Evolutionary conservation across 2,329 filamentous ascomycete species (phyloP).

Genomic region (Penicillium concentricum): DNA sequence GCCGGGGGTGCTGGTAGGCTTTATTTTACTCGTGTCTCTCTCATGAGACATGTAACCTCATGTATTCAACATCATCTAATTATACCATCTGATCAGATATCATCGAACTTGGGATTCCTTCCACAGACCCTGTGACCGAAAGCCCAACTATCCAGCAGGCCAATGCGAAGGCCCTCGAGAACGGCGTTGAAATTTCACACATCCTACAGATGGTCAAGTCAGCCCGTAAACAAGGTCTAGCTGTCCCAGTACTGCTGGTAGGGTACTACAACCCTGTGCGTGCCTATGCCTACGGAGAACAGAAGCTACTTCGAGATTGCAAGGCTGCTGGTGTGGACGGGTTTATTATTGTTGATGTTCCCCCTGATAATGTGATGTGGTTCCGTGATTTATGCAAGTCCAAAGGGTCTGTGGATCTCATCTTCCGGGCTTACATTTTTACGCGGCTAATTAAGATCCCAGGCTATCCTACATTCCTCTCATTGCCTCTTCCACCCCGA

Average conservation of each 20-base stretch:
- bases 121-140: constrained; percentile 94
- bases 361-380: constrained; percentile 32
- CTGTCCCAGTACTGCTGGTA: constrained; percentile 84
- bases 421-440: neutral
- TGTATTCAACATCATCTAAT: neutral
- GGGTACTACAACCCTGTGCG: constrained; percentile 92
- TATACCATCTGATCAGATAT: constrained; percentile 59
- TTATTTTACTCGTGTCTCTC: neutral
- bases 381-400: constrained; percentile 81
- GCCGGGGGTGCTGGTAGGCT: constrained; percentile 77
- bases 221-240: constrained; percentile 71
- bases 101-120: constrained; percentile 90
- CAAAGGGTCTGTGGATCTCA: constrained; percentile 58
- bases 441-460: neutral
- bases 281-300: constrained; percentile 79
- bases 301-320: constrained; percentile 76
- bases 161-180: constrained; percentile 79
- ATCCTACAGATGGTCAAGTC: constrained; percentile 79
- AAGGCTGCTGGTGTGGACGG: constrained; percentile 47
- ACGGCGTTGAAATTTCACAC: constrained; percentile 77
- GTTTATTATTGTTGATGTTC: constrained; percentile 19
- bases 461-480: constrained; percentile 89
- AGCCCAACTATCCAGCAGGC: constrained; percentile 91
- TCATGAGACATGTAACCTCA: neutral
- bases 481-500: constrained; percentile 86